Evolutionary conservation across 2,329 filamentous ascomycete genomes (phyloP), one percentile per base, ranked within the genome.

Genomic region (Xylaria sp.): DNA sequence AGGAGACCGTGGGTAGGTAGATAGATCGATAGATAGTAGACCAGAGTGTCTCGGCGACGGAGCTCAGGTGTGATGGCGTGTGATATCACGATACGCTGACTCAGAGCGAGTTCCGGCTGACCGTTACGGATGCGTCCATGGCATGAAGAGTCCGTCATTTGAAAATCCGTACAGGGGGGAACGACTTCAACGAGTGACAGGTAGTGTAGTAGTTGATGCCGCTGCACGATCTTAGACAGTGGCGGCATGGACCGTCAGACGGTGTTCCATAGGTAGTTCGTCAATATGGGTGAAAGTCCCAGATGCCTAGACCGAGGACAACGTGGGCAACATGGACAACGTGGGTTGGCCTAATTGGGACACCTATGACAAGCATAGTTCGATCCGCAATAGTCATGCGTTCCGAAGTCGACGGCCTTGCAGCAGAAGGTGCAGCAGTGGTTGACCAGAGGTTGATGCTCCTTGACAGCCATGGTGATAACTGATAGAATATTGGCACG

Each of bases 341-440:
- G 49, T 53, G 43, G 19, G 33, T 43, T 29, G 51, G n/a, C 58
- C 74, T 74, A 77, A 62, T 77, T 73, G 55, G 75, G 74, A 73
- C 78, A 81, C 54, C 72, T 73, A 47, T 79, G 78, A 70, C 81
- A 83, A 69, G 79, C 72, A 54, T 73, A 57, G 47, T 72, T 72
- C 65, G 70, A 71, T 55, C 72, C 77, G 72, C 81, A 84, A 69
- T 79, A 80, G 66, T 84, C 81, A 69, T 84, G 81, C 48, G 79
- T 79, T 63, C 81, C 81, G 57, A 79, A 80, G 68, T 83, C 80
- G 55, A 79, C 76, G 33, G 79, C 79, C 68, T 79, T 81, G 76
- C 81, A 84, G 74, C 81, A 84, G 67, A 78, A 81, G 25, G 77
- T 77, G 76, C 81, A 84, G 79, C 81, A 84, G 67, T 77, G 70